phyloP scores from a whole-genome alignment of 345 rosid genomes.

The Carallia pectinifolia region DNA sequence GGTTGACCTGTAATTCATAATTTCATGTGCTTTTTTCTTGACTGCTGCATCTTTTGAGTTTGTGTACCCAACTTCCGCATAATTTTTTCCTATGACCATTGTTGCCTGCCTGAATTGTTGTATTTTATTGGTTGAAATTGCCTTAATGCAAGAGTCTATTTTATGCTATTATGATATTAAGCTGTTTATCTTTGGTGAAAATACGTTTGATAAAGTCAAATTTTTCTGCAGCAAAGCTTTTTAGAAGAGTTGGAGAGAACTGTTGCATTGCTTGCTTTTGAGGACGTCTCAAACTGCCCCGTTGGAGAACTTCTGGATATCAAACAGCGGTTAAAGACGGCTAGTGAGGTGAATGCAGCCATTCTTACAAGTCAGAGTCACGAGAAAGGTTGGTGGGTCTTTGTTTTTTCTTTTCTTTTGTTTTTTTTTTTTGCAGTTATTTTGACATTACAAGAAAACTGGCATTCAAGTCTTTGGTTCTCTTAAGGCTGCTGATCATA shows the following conservation, averaged over 20 bases:
- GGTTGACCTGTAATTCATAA: slow-evolving; percentile 10
- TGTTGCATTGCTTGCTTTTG: slow-evolving; percentile 84
- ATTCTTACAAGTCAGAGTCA: slow-evolving; percentile 98
- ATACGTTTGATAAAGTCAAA: neutral
- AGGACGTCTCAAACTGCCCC: slow-evolving; percentile 82
- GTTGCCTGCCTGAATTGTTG: no score
- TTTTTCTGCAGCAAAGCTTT: slow-evolving; percentile 54
- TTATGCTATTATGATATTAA: neutral
- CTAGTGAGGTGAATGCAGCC: slow-evolving; percentile 97
- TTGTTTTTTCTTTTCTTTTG: neutral
- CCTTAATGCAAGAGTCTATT: neutral
- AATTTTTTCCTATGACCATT: neutral
- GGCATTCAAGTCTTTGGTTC: neutral
- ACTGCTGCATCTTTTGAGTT: neutral
- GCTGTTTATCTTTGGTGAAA: neutral
- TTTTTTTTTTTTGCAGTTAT: neutral
- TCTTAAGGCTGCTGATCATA: neutral
- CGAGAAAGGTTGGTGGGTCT: slow-evolving; percentile 65
- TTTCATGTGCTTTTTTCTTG: neutral
- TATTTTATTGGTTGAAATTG: neutral
- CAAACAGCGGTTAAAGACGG: slow-evolving; percentile 90
- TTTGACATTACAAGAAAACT: neutral
- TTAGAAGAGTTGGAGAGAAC: slow-evolving; percentile 95
- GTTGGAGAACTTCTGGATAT: slow-evolving; percentile 85
- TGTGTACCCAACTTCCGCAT: neutral